Conservation (phyloP, 1,284 basidiomycete species). For the Xerocomus minutiporus region DNA sequence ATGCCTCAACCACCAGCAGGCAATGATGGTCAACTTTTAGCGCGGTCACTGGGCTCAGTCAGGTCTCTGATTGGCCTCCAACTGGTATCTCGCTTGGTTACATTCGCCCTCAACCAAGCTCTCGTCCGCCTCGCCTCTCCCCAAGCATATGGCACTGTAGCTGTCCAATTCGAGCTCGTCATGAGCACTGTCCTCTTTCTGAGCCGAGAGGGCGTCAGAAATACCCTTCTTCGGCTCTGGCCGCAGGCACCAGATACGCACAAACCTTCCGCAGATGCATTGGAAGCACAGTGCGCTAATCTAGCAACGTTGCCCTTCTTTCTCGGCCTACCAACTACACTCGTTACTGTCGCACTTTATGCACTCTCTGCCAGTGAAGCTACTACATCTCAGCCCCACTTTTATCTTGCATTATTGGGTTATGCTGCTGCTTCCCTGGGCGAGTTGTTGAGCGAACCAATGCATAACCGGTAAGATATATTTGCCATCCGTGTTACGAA, state of each 20-base stretch:
- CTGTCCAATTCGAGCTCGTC: conserved; percentile 83
- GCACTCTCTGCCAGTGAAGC: conserved; percentile 43
- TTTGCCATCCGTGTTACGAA: conserved; percentile 3
- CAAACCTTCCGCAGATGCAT: conserved; percentile 12
- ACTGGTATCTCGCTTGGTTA: conserved; percentile 76
- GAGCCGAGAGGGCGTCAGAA: conserved; percentile 86
- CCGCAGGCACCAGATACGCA: conserved; percentile 21
- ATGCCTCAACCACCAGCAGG: background rate
- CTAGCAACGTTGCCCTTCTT: conserved; percentile 56
- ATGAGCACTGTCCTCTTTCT: conserved; percentile 89
- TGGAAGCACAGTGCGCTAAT: conserved; percentile 37
- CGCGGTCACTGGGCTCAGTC: conserved; percentile 54
- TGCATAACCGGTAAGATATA: conserved; percentile 63
- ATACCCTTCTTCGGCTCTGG: conserved; percentile 62
- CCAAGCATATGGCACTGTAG: conserved; percentile 79
- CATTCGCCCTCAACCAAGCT: conserved; percentile 85
- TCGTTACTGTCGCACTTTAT: conserved; percentile 49
- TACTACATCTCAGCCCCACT: conserved; percentile 59
- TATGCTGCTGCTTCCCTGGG: conserved; percentile 72
- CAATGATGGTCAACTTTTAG: conserved; percentile 29
- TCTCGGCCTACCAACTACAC: conserved; percentile 51
- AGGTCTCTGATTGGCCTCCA: conserved; percentile 86
- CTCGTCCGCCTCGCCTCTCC: conserved; percentile 84
- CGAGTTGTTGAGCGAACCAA: conserved; percentile 80
- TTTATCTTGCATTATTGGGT: conserved; percentile 56